phyloP scores from a whole-genome alignment of 306 rosid species.

The Quercus robur region DNA sequence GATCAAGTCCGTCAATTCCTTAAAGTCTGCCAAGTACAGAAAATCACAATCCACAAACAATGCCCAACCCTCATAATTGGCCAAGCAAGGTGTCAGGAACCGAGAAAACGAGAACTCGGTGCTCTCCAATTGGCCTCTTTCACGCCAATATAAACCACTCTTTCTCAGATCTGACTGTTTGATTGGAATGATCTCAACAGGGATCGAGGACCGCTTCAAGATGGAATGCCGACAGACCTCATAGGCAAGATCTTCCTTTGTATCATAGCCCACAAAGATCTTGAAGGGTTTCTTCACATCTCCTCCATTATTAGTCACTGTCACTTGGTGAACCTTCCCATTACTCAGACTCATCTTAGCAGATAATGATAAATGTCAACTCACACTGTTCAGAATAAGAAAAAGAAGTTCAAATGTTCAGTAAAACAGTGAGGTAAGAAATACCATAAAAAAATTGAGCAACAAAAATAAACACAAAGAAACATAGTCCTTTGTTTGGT shows the following conservation, averaged over 20 bases:
- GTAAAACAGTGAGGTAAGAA: neutral
- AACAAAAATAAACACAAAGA: neutral
- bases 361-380: slow-evolving; percentile 1
- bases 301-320: slow-evolving; percentile 22
- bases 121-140: slow-evolving; percentile 63
- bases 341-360: slow-evolving; percentile 42
- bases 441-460: neutral
- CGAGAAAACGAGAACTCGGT: slow-evolving; percentile 70
- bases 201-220: slow-evolving; percentile 55
- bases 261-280: slow-evolving; percentile 70
- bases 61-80: slow-evolving; percentile 64
- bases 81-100: slow-evolving; percentile 59
- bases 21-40: slow-evolving; percentile 55
- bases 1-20: slow-evolving; percentile 51
- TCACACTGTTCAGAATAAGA: slow-evolving; percentile 4
- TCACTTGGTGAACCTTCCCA: slow-evolving; percentile 24
- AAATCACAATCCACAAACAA: slow-evolving; percentile 80
- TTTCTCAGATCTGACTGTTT: slow-evolving; percentile 62
- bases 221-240: slow-evolving; percentile 58
- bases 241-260: slow-evolving; percentile 55
- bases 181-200: slow-evolving; percentile 63
- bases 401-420: neutral
- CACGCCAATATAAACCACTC: slow-evolving; percentile 58
- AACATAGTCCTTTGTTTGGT: neutral
- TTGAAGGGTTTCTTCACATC: slow-evolving; percentile 35